Conservation (phyloP, 2,329 filamentous ascomycete genomes). For the Xylariaceae sp. region DNA sequence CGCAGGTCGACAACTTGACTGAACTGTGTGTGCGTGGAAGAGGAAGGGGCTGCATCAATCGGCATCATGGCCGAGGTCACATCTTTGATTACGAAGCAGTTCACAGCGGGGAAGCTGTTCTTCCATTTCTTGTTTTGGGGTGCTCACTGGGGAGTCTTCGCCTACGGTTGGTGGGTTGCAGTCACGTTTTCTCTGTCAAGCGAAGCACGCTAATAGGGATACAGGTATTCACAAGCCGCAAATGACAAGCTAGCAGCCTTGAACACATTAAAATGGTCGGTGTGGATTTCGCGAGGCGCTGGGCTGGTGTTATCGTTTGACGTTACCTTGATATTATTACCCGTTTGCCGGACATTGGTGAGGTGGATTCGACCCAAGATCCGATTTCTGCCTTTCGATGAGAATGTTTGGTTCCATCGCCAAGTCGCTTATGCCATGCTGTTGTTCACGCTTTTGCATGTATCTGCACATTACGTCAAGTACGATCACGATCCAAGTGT, state of each 20-base stretch:
- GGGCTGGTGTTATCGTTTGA: slow-evolving; percentile 83
- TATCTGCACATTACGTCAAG: slow-evolving; percentile 88
- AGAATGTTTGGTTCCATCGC: slow-evolving; percentile 94
- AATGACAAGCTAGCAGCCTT: slow-evolving; percentile 69
- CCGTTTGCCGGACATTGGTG: slow-evolving; percentile 90
- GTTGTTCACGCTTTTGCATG: slow-evolving; percentile 76
- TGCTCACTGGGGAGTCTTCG: slow-evolving; percentile 75
- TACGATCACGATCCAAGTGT: slow-evolving; percentile 38
- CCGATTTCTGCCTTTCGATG: slow-evolving; percentile 86
- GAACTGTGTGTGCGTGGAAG: slow-evolving; percentile 26
- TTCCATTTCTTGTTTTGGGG: slow-evolving; percentile 82
- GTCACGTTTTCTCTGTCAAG: background rate
- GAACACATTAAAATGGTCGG: slow-evolving; percentile 80
- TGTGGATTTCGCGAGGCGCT: slow-evolving; percentile 94
- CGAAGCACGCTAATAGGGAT: slow-evolving; percentile 6
- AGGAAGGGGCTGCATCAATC: slow-evolving; percentile 31
- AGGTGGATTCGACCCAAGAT: slow-evolving; percentile 82
- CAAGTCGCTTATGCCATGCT: slow-evolving; percentile 89
- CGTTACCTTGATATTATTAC: slow-evolving; percentile 80
- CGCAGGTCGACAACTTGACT: slow-evolving; percentile 53
- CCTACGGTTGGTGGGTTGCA: slow-evolving; percentile 70
- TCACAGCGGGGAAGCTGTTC: slow-evolving; percentile 65
- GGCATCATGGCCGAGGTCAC: slow-evolving; percentile 37
- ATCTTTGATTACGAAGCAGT: slow-evolving; percentile 56
- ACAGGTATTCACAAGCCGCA: slow-evolving; percentile 71